Base-by-base conservation (phyloP, 2,329 filamentous ascomycete species). In the Claviceps maximensis region DNA sequence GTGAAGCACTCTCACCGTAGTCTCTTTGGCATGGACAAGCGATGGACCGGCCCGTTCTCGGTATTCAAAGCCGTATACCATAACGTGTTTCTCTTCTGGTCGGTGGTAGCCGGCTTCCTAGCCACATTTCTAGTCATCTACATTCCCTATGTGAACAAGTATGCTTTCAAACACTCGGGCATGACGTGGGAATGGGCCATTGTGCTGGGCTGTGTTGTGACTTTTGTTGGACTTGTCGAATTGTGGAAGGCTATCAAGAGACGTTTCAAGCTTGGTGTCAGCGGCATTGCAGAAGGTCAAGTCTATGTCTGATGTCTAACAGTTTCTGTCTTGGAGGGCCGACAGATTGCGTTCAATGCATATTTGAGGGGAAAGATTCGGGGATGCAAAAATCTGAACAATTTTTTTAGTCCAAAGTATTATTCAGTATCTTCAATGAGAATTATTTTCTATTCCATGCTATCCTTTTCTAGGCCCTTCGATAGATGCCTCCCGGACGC, bases 161-260 rank as follows among this genome's bases (percentile, higher is more conserved):
- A 70, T 2, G 83, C 87, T 2, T 87, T 87, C 69, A 83, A 86
- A 67, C 84, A 88, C 63, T 73, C 74, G 45, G 79, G 76, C 1
- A 82, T 88, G 53, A 74, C 71, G 2, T 87, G 83, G 82, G 84
- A 88, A 61, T 89, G 84, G 85, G 82, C 76, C 1, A 72, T 88
- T 2, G 83, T 88, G 0, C 71, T 77, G 47, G 74, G 78, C 19
- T 77, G 73, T 36, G 73, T 83, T 0, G 65, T 76, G 1, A 63
- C 78, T 9, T 89, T 87, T 65, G 71, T 87, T 49, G 67, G 67
- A 0, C 75, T 85, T 9, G 73, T 87, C 2, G 85, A 89, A 69
- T 59, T 61, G 0, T 89, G 84, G 83, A 88, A 88, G 69, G 83
- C 77, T 52, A 67, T 71, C 15, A 89, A 89, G 73, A 70, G 83